Conservation (phyloP, 441 rosid species). For the Adansonia madagascariensis region DNA sequence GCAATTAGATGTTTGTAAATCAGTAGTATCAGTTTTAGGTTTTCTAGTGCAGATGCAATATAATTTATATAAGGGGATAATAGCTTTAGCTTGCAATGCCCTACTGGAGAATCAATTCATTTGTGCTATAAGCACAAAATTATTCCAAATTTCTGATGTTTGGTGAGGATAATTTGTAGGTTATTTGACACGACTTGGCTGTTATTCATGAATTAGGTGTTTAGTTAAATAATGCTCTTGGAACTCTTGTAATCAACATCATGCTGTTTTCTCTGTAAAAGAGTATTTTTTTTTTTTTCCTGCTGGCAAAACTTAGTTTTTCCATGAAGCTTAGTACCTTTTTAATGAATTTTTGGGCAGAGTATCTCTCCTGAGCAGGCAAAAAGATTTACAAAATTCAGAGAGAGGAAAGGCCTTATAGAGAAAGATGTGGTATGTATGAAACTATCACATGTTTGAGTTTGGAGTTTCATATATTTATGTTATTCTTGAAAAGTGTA, state of each 20-base stretch:
- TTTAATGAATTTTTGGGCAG: constrained; percentile 46
- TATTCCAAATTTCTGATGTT: background rate
- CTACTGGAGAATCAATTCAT: background rate
- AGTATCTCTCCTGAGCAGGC: constrained; percentile 89
- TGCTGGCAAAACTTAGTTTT: constrained; percentile 20
- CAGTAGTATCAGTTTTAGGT: constrained; percentile 9
- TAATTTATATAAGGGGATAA: background rate
- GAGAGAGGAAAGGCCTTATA: constrained; percentile 91
- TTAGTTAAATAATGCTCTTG: background rate
- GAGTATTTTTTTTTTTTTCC: background rate
- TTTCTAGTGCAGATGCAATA: constrained; percentile 11
- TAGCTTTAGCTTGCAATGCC: background rate
- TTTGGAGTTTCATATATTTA: constrained; percentile 21
- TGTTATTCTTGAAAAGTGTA: constrained; percentile 23
- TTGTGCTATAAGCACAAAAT: background rate
- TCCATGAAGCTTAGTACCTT: constrained; percentile 29
- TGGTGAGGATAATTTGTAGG: background rate
- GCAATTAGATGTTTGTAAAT: constrained; percentile 7
- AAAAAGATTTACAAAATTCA: constrained; percentile 85
- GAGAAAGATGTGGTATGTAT: constrained; percentile 95
- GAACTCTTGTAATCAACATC: background rate
- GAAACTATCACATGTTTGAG: constrained; percentile 23
- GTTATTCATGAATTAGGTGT: background rate
- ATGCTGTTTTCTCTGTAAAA: constrained; percentile 4
- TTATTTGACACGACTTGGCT: background rate